Percentiles rank a stretch among this genome's conserved stretches.
Evolutionary conservation across 345 rosid species (phyloP).

Genomic region (Citrus hindsii): DNA sequence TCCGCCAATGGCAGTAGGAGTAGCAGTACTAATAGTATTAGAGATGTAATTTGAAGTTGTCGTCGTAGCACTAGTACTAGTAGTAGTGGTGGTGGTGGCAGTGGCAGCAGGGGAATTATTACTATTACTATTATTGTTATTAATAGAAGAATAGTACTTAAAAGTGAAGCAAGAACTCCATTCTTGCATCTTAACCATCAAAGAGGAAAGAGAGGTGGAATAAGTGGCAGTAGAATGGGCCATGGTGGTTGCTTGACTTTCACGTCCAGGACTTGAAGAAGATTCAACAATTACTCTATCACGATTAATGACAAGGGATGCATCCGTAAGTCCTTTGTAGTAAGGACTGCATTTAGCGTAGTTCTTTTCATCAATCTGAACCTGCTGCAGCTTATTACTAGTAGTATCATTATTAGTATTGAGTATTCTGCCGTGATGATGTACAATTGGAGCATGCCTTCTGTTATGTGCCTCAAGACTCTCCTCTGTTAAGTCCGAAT

Average conservation of each 20-base stretch:
- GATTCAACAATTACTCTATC: constrained; percentile 2
- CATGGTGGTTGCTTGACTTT: constrained; percentile 30
- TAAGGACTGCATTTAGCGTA: constrained; percentile 47
- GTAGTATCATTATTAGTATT: too few species aligned
- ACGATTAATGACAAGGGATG: constrained; percentile 29
- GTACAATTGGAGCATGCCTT: constrained; percentile 16
- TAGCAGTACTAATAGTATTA: background rate
- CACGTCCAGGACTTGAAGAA: constrained; percentile 36
- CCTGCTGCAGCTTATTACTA: too few species aligned
- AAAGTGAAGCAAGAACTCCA: constrained; percentile 32
- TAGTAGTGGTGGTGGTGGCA: background rate
- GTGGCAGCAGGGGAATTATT: background rate
- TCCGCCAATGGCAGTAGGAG: background rate
- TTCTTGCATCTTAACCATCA: constrained; percentile 35
- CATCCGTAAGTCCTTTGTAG: constrained; percentile 47
- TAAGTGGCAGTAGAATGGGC: constrained; percentile 18
- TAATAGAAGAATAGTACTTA: background rate
- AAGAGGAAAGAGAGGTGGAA: constrained; percentile 26
- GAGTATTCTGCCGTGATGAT: too few species aligned
- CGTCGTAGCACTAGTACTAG: background rate
- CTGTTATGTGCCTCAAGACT: constrained; percentile 43
- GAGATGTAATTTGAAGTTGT: background rate
- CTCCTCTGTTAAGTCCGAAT: constrained; percentile 43
- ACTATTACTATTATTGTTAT: too few species aligned
- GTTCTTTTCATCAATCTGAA: constrained; percentile 13